Conservation (phyloP, 1,139 yeast genomes). For the Geotrichum aggregatum region DNA sequence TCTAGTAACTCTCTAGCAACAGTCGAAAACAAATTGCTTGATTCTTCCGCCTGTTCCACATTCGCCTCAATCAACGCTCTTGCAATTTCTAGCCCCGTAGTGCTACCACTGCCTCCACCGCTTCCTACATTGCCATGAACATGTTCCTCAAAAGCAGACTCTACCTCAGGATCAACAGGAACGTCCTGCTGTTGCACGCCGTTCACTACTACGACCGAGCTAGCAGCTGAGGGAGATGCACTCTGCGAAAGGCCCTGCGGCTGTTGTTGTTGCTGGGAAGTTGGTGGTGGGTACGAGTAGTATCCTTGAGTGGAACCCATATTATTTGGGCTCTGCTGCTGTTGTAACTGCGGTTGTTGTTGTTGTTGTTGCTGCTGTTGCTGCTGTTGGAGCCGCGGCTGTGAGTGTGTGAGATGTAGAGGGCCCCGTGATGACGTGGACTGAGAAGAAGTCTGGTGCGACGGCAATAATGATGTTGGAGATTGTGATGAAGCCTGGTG, state of each 20-base stretch:
- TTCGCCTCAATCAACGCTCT: conserved; percentile 62
- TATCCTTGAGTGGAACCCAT: too few species aligned
- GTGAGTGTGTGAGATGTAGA: conserved; percentile 4
- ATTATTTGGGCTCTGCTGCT: too few species aligned
- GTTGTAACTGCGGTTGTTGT: too few species aligned
- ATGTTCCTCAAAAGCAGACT: conserved; percentile 45
- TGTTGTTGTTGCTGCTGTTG: conserved; percentile 23
- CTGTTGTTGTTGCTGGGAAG: neutral
- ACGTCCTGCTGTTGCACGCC: conserved; percentile 38
- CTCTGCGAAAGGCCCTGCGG: too few species aligned
- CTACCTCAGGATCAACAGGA: conserved; percentile 61
- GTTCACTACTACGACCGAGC: too few species aligned
- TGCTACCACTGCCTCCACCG: too few species aligned
- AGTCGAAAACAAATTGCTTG: too few species aligned
- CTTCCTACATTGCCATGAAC: conserved; percentile 19
- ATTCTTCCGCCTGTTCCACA: conserved; percentile 11
- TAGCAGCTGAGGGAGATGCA: too few species aligned
- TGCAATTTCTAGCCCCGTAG: conserved; percentile 62
- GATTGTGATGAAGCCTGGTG: neutral
- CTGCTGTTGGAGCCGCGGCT: conserved; percentile 28
- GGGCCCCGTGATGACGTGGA: neutral
- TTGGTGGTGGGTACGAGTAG: conserved; percentile 8
- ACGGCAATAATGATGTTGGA: neutral
- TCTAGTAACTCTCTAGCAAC: too few species aligned
- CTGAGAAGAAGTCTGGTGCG: neutral